Evolutionary conservation across 2,329 filamentous ascomycete species (phyloP), one percentile per base, ranked within the genome.

Genomic region (Dactylonectria macrodidyma): DNA sequence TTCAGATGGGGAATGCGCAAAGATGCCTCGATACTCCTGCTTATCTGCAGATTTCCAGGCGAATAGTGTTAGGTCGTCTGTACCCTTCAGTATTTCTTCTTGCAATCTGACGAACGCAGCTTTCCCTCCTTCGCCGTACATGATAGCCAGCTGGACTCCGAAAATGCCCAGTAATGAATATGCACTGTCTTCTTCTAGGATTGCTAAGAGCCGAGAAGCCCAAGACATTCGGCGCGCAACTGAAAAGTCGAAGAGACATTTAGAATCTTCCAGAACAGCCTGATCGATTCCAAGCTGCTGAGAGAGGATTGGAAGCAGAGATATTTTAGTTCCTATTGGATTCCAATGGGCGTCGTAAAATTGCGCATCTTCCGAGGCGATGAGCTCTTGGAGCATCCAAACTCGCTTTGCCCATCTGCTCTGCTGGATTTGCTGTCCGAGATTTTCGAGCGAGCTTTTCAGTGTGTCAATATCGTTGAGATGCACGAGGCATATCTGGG

Each of bases 161-260:
- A 80, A 78, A 5, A 79, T 60, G 0, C 78, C 79, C 2, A 80
- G 61, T 0, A 80, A 60, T 8, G 70, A 76, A 48, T 79, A 80
- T 0, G 78, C 75, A 2, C 51, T 24, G 50, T 81, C 75, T 55
- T 79, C 72, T 33, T 56, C 24, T 12, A 72, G 69, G 1, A 59
- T 75, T 1, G 73, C 12, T 2, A 47, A 52, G 6, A 64, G 47
- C 1, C 10, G 14, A 11, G 61, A 46, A 14, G 61, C 54, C 61
- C 61, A 63, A 7, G 54, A 63, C 34, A 63, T 57, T 24, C 36
- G 51, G 16, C 34, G 41, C 24, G 24, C 61, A 24, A 63, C 46
- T 0, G 46, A 26, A 5, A 63, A 58, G 3, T 50, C 34, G 9
- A 22, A 5, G 5, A 63, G 34, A 7, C 11, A 44, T n/a, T 51